Conservation (phyloP, 202 grass and related monocot species). For the Bolboschoenoplectus hybrid region DNA sequence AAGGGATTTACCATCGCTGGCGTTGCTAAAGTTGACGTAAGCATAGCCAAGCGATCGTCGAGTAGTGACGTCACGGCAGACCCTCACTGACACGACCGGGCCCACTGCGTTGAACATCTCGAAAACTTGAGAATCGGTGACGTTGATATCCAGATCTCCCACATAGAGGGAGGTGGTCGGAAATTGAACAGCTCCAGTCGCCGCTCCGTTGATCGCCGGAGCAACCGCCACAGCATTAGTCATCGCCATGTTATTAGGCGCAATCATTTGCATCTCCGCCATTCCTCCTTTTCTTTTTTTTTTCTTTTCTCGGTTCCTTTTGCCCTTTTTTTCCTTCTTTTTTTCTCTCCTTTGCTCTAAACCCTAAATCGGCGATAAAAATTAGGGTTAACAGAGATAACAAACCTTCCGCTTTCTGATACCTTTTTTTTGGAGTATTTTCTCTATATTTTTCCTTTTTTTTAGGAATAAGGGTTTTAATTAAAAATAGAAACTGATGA, state of each 20-base stretch:
- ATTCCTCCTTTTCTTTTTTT: constrained; percentile 35
- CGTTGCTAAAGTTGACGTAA: constrained; percentile 74
- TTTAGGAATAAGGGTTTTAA: no score
- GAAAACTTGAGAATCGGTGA: constrained; percentile 67
- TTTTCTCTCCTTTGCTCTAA: constrained; percentile 40
- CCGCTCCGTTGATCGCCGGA: constrained; percentile 54
- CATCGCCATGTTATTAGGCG: constrained; percentile 44
- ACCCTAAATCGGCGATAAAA: constrained; percentile 51
- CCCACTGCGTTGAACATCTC: constrained; percentile 75
- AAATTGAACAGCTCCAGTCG: constrained; percentile 45
- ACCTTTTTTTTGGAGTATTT: constrained; percentile 39
- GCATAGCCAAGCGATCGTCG: constrained; percentile 73
- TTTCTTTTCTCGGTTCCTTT: constrained; percentile 1
- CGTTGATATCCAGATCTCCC: constrained; percentile 65
- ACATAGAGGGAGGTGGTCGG: constrained; percentile 67
- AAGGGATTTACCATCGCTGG: constrained; percentile 54
- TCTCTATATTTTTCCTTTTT: not conserved
- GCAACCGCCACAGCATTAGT: constrained; percentile 24
- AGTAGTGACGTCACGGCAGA: constrained; percentile 67
- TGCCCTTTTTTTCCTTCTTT: constrained; percentile 2
- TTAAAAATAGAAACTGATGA: not conserved
- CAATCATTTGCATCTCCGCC: constrained; percentile 50
- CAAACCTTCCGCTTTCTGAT: constrained; percentile 47
- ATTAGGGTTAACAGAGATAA: constrained; percentile 46
- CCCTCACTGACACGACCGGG: constrained; percentile 67